Evolutionary conservation across 495 filamentous ascomycete genomes (phyloP), one percentile per base, ranked within the genome.

Genomic region (Podospora pseudopauciseta): DNA sequence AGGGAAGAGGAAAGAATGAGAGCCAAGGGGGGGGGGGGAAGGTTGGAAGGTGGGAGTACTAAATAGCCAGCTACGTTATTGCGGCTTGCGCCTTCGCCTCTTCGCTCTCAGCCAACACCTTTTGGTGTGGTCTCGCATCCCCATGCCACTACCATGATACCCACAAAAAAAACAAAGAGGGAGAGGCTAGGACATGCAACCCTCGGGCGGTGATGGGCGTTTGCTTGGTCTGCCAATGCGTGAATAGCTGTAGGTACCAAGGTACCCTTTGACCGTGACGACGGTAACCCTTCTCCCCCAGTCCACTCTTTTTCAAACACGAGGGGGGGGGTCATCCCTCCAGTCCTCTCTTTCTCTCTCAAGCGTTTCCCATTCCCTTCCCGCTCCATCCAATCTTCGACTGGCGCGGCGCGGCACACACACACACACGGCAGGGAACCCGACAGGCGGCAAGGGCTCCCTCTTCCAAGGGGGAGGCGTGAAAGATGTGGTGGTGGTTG

Each of bases 231-330:
- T 49, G 30, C 39, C 39, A 49, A 49, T 44, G 26, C 32, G 19
- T 65, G 26, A 65, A 53, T 28, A 15, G 20, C 39, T 65, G 49
- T 32, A 59, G 56, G 56, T 59, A 59, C 54, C 61, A 49, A 59
- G 19, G 64, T 59, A 19, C 53, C 53, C 53, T 16, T 44, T 54
- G 53, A 64, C 27, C 61, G 34, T 62, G n/a, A 60, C 67, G 19
- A 58, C 13, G 61, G 55, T 39, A 39, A 32, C 30, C 30, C 30
- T 32, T 32, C 32, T 0, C 39, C 5, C 32, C n/a, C 26, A 26
- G 55, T 68, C 53, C 67, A 58, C 67, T 65, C 67, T 57, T 59
- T 19, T 16, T 5, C 23, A 66, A 70, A 70, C 64, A 70, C 68
- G 68, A 70, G 61, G 60, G 15, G 55, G 55, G 44, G 32, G 30